Evolutionary conservation across 495 filamentous ascomycete species (phyloP).

Genomic region (Neurospora cerealis): DNA sequence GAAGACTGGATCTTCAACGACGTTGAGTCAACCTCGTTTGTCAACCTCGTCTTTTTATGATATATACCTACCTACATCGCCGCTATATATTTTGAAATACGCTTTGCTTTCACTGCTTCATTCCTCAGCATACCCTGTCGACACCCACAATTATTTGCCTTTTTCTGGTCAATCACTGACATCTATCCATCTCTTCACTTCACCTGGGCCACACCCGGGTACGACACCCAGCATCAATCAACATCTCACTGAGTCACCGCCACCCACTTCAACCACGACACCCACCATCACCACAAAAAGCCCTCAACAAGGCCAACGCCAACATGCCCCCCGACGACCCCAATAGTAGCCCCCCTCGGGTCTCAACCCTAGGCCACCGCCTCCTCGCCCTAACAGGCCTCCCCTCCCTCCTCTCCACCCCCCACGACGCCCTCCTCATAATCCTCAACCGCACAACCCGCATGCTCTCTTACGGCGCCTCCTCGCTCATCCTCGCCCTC

Average conservation of each 20-base stretch:
- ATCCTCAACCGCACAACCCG: slow-evolving; percentile 60
- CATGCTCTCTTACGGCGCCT: slow-evolving; percentile 35
- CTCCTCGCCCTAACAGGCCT: slow-evolving; percentile 21
- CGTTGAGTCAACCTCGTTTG: background rate
- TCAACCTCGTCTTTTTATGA: background rate
- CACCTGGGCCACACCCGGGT: background rate
- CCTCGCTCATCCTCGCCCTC: slow-evolving; percentile 30
- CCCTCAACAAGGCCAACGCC: background rate
- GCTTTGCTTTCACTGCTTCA: too few relatives aligned
- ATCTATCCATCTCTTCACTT: background rate
- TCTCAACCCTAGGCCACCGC: too few relatives aligned
- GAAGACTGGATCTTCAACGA: background rate
- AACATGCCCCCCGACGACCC: too few relatives aligned
- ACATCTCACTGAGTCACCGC: background rate
- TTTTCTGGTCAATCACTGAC: background rate
- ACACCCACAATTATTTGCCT: too few relatives aligned
- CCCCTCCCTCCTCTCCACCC: slow-evolving; percentile 37
- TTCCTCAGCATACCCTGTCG: too few relatives aligned
- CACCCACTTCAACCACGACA: background rate
- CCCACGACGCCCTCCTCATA: slow-evolving; percentile 59
- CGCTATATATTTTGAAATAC: background rate
- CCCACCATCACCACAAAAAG: background rate
- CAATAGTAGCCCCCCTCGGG: too few relatives aligned
- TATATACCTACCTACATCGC: background rate
- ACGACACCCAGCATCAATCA: background rate